Evolutionary conservation across 208 protist genomes (phyloP).

Genomic region (Trypanosoma grayi): DNA sequence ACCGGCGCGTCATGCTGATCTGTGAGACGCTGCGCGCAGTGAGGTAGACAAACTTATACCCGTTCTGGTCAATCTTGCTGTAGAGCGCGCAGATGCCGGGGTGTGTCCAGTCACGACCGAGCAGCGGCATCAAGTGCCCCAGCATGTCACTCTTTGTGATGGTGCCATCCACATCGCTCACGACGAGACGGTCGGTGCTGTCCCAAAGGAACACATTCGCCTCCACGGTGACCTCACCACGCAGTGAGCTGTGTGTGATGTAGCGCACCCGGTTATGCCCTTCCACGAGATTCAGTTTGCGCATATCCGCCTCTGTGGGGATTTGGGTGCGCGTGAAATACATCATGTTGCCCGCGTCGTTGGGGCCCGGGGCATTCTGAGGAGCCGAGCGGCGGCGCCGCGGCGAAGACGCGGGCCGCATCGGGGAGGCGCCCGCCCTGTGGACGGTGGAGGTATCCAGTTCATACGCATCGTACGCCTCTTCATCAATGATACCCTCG

Average conservation of each 20-base stretch:
- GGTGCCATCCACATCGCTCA: slow-evolving; percentile 98
- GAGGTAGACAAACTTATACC: slow-evolving; percentile 94
- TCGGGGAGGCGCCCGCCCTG: background rate
- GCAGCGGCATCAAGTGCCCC: slow-evolving; percentile 92
- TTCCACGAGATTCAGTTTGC: slow-evolving; percentile 79
- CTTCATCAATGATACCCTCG: slow-evolving; percentile 8
- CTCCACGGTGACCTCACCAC: slow-evolving; percentile 71
- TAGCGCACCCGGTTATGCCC: slow-evolving; percentile 93
- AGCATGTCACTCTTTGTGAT: slow-evolving; percentile 97
- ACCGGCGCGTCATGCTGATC: slow-evolving; percentile 76
- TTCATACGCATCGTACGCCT: background rate
- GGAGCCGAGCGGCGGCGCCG: too few species aligned
- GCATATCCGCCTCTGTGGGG: slow-evolving; percentile 88
- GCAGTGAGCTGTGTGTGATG: slow-evolving; percentile 69
- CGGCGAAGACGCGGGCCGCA: too few species aligned
- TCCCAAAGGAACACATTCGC: slow-evolving; percentile 94
- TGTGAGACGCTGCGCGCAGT: slow-evolving; percentile 89
- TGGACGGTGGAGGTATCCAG: background rate
- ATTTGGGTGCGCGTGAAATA: slow-evolving; percentile 77
- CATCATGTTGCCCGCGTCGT: background rate
- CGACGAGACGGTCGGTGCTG: slow-evolving; percentile 91
- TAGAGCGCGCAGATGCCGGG: slow-evolving; percentile 93
- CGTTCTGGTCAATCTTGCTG: slow-evolving; percentile 92
- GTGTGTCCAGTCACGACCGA: slow-evolving; percentile 97
- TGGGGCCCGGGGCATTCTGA: background rate